phyloP scores from a whole-genome alignment of 768 basidiomycete genomes.

The Macrocybe gigantea region DNA sequence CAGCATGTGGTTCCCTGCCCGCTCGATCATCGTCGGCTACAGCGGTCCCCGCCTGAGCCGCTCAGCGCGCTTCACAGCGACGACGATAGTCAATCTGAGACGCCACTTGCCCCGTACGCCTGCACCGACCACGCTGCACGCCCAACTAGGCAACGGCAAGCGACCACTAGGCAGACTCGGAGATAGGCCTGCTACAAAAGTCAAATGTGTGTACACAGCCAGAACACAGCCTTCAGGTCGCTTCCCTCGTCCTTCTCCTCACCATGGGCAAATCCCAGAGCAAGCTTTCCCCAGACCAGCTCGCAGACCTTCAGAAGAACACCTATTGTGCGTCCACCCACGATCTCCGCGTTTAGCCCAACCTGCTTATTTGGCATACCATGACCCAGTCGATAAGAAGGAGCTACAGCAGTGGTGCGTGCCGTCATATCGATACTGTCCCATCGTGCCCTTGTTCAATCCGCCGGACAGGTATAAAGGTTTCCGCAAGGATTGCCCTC shows the following conservation, averaged over 20 bases:
- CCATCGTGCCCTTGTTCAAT: constrained; percentile 4
- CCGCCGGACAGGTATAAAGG: constrained; percentile 84
- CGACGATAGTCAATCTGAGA: too few relatives aligned
- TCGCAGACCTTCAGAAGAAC: constrained; percentile 93
- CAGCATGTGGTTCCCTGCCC: constrained; percentile 30
- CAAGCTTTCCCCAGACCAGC: constrained; percentile 91
- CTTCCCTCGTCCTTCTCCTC: neutral
- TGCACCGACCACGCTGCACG: constrained; percentile 18
- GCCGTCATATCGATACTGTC: neutral
- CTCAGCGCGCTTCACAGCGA: too few relatives aligned
- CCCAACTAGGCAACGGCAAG: constrained; percentile 13
- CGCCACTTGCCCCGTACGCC: neutral
- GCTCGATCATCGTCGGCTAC: constrained; percentile 19
- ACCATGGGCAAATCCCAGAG: constrained; percentile 97
- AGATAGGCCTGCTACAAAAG: constrained; percentile 14
- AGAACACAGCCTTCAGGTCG: constrained; percentile 13
- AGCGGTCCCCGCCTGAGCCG: constrained; percentile 4
- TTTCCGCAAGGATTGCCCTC: constrained; percentile 97
- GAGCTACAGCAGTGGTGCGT: constrained; percentile 90
- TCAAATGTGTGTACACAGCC: constrained; percentile 4
- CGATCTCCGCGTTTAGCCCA: neutral
- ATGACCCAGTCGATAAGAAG: constrained; percentile 82
- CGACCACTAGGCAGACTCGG: too few relatives aligned
- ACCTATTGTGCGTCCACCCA: constrained; percentile 75
- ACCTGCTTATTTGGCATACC: constrained; percentile 10